A percentile compares a stretch with the other conserved stretches of the same genome.
Evolutionary conservation across 495 filamentous ascomycete species (phyloP).

Genomic region (Lophiotrema nucula): DNA sequence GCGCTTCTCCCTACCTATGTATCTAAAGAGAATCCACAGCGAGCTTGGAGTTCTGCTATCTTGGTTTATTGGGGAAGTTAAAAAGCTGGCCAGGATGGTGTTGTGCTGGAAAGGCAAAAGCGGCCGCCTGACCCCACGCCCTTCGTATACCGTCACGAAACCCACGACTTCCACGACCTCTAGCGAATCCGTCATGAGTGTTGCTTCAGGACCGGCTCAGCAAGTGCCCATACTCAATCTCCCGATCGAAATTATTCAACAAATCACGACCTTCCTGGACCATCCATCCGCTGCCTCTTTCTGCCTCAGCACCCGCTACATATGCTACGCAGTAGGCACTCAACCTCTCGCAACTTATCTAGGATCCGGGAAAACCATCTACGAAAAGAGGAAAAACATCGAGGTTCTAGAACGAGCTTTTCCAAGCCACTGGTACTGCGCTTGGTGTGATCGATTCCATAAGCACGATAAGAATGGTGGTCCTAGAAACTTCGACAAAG

Average conservation of each 20-base stretch:
- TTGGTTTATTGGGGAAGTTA: too few relatives aligned
- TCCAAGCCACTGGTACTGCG: slow-evolving; percentile 25
- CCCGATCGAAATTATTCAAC: slow-evolving; percentile 24
- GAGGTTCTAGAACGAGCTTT: slow-evolving; percentile 28
- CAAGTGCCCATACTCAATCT: slow-evolving; percentile 15
- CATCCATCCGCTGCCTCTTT: slow-evolving; percentile 9
- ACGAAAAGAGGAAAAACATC: slow-evolving; percentile 20
- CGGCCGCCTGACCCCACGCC: too few relatives aligned
- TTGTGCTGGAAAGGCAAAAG: too few relatives aligned
- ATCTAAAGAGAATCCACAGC: too few relatives aligned
- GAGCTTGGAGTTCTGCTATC: too few relatives aligned
- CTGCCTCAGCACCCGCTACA: slow-evolving; percentile 20
- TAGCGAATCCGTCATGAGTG: too few relatives aligned
- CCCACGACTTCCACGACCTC: too few relatives aligned
- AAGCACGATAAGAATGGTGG: slow-evolving; percentile 5
- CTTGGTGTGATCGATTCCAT: slow-evolving; percentile 31
- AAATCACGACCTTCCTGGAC: slow-evolving; percentile 21
- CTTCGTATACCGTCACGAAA: too few relatives aligned
- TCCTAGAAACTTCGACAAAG: neutral
- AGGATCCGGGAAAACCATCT: neutral
- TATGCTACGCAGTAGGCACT: slow-evolving; percentile 21
- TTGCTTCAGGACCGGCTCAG: too few relatives aligned
- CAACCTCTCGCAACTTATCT: slow-evolving; percentile 5
- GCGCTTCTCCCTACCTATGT: too few relatives aligned
- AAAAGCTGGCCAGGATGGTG: too few relatives aligned